Conservation (phyloP, 192 early-diverging fungal species). For the Paraglomus brasilianum region DNA sequence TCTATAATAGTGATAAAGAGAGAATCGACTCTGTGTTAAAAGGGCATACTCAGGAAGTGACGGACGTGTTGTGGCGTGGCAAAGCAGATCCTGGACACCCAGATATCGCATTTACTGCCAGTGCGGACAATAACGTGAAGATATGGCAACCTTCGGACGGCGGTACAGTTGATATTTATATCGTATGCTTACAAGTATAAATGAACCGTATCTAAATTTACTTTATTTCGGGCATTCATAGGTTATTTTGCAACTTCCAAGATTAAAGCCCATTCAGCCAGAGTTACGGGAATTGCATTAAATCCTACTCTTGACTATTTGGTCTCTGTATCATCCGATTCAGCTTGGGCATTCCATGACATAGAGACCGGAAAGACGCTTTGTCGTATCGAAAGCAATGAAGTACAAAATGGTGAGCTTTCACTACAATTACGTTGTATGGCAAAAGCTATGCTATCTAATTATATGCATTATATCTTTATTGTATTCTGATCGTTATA, state of each 20-base stretch:
- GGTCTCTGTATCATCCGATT: slow-evolving; percentile 69
- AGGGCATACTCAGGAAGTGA: slow-evolving; percentile 84
- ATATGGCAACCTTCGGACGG: slow-evolving; percentile 59
- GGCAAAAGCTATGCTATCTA: slow-evolving; percentile 8
- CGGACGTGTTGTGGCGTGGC: slow-evolving; percentile 65
- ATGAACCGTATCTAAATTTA: neutral
- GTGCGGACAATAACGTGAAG: slow-evolving; percentile 81
- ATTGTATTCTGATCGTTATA: no score
- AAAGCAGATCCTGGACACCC: slow-evolving; percentile 44
- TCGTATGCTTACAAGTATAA: slow-evolving; percentile 31
- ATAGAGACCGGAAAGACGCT: slow-evolving; percentile 60
- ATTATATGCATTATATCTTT: slow-evolving; percentile 32
- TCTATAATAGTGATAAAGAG: slow-evolving; percentile 65
- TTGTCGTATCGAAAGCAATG: slow-evolving; percentile 42
- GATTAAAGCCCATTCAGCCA: slow-evolving; percentile 65
- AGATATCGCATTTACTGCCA: slow-evolving; percentile 66
- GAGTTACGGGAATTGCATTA: slow-evolving; percentile 71
- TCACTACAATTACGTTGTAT: neutral
- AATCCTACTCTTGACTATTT: slow-evolving; percentile 84
- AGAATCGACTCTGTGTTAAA: slow-evolving; percentile 69
- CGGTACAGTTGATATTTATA: slow-evolving; percentile 41
- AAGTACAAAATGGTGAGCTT: slow-evolving; percentile 46
- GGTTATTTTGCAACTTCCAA: slow-evolving; percentile 49
- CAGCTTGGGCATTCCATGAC: slow-evolving; percentile 80
- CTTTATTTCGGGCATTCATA: neutral